Conservation (phyloP, 2,329 filamentous ascomycete species). For the Pseudocercospora pini-densiflorae region DNA sequence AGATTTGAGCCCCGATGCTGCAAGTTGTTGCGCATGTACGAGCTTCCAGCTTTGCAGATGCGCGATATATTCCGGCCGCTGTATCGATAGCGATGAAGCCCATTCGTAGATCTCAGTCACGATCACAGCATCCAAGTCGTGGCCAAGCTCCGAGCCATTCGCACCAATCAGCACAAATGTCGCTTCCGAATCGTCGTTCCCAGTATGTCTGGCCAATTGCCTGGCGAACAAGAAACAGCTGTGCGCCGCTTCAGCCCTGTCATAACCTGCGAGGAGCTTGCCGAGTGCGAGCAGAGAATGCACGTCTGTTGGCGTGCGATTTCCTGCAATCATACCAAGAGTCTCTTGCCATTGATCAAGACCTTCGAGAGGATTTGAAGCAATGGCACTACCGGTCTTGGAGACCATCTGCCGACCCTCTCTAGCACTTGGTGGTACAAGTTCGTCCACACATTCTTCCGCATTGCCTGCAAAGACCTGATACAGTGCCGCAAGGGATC, state of each 20-base stretch:
- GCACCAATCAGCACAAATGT: slow-evolving; percentile 84
- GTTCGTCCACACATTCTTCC: slow-evolving; percentile 93
- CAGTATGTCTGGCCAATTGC: slow-evolving; percentile 72
- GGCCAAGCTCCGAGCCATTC: slow-evolving; percentile 76
- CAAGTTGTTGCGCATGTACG: slow-evolving; percentile 80
- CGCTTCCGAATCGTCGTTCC: slow-evolving; percentile 77
- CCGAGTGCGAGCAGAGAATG: slow-evolving; percentile 80
- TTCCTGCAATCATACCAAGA: slow-evolving; percentile 81
- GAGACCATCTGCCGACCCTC: slow-evolving; percentile 91
- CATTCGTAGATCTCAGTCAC: slow-evolving; percentile 98
- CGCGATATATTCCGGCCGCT: slow-evolving; percentile 59
- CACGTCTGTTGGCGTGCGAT: slow-evolving; percentile 79
- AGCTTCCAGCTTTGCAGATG: slow-evolving; percentile 92
- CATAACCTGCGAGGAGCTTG: slow-evolving; percentile 80
- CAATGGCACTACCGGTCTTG: slow-evolving; percentile 64
- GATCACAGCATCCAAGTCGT: slow-evolving; percentile 83
- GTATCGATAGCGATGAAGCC: slow-evolving; percentile 70
- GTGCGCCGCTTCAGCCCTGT: slow-evolving; percentile 87
- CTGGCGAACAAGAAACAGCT: slow-evolving; percentile 91
- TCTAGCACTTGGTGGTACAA: slow-evolving; percentile 89
- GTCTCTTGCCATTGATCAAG: slow-evolving; percentile 96
- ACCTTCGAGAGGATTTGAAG: slow-evolving; percentile 78
- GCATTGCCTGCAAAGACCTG: slow-evolving; percentile 92
- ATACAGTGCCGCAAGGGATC: slow-evolving; percentile 89
- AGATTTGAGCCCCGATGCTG: slow-evolving; percentile 78